A percentile compares a stretch with the other conserved stretches of the same genome.
Evolutionary conservation across 2,329 filamentous ascomycete genomes (phyloP).

Genomic region (Cladophialophora immunda): DNA sequence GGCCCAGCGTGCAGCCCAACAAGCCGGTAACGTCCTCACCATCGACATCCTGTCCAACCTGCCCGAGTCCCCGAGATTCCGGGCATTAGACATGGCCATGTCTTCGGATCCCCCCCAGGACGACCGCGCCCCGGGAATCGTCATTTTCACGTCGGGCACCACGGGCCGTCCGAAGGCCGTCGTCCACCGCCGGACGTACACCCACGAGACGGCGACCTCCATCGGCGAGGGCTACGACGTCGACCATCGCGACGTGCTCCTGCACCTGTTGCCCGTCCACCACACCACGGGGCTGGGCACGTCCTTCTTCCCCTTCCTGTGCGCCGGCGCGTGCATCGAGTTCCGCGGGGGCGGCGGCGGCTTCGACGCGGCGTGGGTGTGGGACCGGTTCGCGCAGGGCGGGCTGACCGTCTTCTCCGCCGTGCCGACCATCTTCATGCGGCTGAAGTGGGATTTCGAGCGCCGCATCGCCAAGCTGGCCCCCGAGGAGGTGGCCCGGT

Average conservation of each 20-base stretch:
- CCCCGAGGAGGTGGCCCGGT: conserved; percentile 43
- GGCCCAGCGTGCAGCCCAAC: conserved; percentile 5
- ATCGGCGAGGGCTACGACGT: conserved; percentile 37
- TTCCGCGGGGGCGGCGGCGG: conserved; percentile 51
- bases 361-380: conserved; percentile 48
- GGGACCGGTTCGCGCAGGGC: conserved; percentile 48
- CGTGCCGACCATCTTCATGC: conserved; percentile 53
- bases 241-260: conserved; percentile 44
- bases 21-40: conserved; percentile 27
- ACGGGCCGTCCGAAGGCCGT: conserved; percentile 40
- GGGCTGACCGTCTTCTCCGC: conserved; percentile 48
- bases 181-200: conserved; percentile 30
- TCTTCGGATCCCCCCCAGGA: neutral
- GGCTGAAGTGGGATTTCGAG: conserved; percentile 47
- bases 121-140: conserved; percentile 29
- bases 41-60: conserved; percentile 36
- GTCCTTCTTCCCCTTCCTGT: conserved; percentile 49
- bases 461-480: conserved; percentile 33
- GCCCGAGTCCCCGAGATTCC: neutral
- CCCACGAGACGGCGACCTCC: conserved; percentile 37
- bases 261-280: conserved; percentile 43
- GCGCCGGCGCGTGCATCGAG: conserved; percentile 52
- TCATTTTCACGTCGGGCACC: conserved; percentile 43
- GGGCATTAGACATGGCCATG: conserved; percentile 6
- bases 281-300: conserved; percentile 39